Percentiles rank a stretch among this genome's conserved stretches.
These are phyloP conservation scores for Nannizziopsis barbatae DNA, from an alignment of 2,329 filamentous ascomycete genomes.

Conservation along the genomic window DNA sequence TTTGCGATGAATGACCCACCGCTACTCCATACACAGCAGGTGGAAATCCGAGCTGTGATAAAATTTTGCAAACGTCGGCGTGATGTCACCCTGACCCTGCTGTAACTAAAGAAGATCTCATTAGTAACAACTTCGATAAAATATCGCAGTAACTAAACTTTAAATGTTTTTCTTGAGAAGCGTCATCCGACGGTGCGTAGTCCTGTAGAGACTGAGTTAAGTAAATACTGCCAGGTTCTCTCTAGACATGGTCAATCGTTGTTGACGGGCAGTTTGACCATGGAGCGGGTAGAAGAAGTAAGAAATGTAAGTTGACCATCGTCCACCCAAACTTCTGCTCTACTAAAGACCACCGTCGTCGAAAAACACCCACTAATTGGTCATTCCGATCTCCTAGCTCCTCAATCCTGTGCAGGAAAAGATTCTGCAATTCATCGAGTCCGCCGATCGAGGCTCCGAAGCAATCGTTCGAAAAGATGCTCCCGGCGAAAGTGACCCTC, in stretches of 20 bases:
- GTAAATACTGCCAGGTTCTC: neutral
- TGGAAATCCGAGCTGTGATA: neutral
- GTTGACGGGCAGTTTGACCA: neutral
- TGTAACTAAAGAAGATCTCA: neutral
- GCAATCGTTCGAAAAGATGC: conserved; percentile 14
- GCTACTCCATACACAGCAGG: conserved; percentile 1
- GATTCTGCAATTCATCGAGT: conserved; percentile 36
- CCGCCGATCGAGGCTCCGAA: conserved; percentile 29
- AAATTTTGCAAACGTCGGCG: neutral
- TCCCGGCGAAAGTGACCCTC: conserved; percentile 54
- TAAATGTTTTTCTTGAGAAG: neutral
- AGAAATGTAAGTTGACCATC: conserved; percentile 28
- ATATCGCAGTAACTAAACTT: conserved; percentile 5
- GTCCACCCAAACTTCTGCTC: neutral
- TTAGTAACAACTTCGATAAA: conserved; percentile 6
- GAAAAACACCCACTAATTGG: conserved; percentile 6
- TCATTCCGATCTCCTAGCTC: conserved; percentile 20
- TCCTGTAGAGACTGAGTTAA: neutral
- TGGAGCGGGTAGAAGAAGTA: conserved; percentile 32
- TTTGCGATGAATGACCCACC: neutral
- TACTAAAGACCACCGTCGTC: neutral
- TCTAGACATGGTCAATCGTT: neutral
- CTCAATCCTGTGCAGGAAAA: conserved; percentile 34
- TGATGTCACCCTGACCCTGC: conserved; percentile 6
- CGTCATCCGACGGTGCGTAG: neutral